These are phyloP conservation scores for peach (Prunus persica) DNA, from an alignment of 306 rosid genomes.

Conservation along the genomic window Prunus_persica_NCBIv2 NC_034014.1:30428501-30429000, in stretches of 20 bases:
- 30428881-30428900: conserved; percentile 59
- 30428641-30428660: conserved; percentile 92
- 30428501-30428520: not conserved
- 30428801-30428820: conserved; percentile 61
- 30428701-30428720: conserved; percentile 95
- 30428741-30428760: conserved; percentile 99
- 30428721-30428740: conserved; percentile 96
- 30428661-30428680: conserved; percentile 83
- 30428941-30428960: conserved; percentile 47
- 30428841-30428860: conserved; percentile 60
- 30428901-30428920: conserved; percentile 72
- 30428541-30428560: too few species aligned
- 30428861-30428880: conserved; percentile 65
- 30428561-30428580: too few species aligned
- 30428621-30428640: conserved; percentile 95
- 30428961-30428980: conserved; percentile 23
- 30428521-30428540: too few species aligned
- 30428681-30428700: conserved; percentile 97
- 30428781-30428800: conserved; percentile 71
- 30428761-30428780: conserved; percentile 90
- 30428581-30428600: conserved; percentile 1
- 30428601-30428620: conserved; percentile 76
- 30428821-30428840: conserved; percentile 64
- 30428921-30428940: conserved; percentile 86
- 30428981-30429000: not conserved